Conservation (phyloP, 148 eudicot genomes). For the Chenopodium quinoa region DNA sequence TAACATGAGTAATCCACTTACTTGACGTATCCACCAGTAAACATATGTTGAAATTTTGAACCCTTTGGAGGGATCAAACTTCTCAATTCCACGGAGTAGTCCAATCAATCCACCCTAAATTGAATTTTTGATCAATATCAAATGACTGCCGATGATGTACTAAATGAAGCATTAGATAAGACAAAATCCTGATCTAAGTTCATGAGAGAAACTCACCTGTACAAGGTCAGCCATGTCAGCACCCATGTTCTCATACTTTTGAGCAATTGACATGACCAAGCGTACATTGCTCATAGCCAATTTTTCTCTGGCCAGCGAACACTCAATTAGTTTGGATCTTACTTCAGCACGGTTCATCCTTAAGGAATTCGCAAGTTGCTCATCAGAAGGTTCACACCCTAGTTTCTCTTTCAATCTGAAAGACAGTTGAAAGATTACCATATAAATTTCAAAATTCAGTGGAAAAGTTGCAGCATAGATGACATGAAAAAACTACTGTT, state of each 20-base stretch:
- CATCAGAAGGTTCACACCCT: constrained; percentile 87
- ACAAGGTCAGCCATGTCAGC: constrained; percentile 93
- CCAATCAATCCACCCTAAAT: constrained; percentile 90
- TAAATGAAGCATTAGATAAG: background rate
- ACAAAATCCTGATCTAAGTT: background rate
- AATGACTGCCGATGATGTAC: constrained; percentile 6
- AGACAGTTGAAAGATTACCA: background rate
- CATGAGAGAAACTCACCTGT: constrained; percentile 50
- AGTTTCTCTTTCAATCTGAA: constrained; percentile 73
- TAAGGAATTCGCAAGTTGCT: constrained; percentile 73
- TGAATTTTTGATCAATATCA: constrained; percentile 6
- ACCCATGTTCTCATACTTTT: constrained; percentile 86
- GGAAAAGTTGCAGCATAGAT: background rate
- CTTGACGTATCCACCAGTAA: constrained; percentile 99
- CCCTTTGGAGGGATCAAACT: constrained; percentile 95
- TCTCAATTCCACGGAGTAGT: constrained; percentile 91
- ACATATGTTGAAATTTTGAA: constrained; percentile 92
- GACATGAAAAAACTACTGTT: background rate
- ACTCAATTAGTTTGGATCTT: constrained; percentile 63
- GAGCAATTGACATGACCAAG: constrained; percentile 93
- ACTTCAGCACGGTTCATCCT: constrained; percentile 62
- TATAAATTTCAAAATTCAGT: background rate
- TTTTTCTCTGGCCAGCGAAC: constrained; percentile 83
- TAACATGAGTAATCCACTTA: constrained; percentile 33
- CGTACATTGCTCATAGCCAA: constrained; percentile 95